A percentile compares a stretch with the other conserved stretches of the same genome.
These are phyloP conservation scores for Wallacemonas sp. DNA, from an alignment of 208 protist genomes.

Conservation along the genomic window DNA sequence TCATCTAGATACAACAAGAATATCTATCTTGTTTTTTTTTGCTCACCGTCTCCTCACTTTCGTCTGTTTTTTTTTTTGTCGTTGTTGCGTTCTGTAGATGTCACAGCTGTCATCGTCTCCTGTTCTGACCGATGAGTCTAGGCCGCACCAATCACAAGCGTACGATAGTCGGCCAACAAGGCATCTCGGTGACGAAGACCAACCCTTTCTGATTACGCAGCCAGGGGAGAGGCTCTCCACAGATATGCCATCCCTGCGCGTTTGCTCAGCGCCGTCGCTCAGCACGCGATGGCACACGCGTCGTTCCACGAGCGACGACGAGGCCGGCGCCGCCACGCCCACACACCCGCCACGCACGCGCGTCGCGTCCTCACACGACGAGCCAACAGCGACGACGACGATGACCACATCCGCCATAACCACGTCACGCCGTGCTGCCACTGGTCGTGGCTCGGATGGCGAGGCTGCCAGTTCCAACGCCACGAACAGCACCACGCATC, in stretches of 20 bases:
- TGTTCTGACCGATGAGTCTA: background rate
- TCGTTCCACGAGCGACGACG: background rate
- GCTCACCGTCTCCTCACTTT: background rate
- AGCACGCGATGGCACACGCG: background rate
- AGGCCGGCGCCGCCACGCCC: background rate
- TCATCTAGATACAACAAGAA: too few species aligned
- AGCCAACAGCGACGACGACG: background rate
- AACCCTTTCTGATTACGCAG: background rate
- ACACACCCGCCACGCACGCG: background rate
- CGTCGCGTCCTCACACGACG: background rate
- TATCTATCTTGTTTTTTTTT: background rate
- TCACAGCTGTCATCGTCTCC: slow-evolving; percentile 6
- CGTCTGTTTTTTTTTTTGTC: background rate
- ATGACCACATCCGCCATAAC: background rate
- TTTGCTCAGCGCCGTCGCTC: background rate
- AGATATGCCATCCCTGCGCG: background rate
- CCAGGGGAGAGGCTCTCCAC: background rate
- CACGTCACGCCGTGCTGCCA: background rate
- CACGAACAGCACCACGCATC: too few species aligned
- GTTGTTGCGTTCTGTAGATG: slow-evolving; percentile 13
- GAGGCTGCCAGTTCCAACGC: background rate
- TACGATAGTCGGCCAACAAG: background rate
- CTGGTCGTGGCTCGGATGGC: background rate
- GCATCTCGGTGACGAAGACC: background rate
- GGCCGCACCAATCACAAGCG: background rate